Evolutionary conservation across 73 alveolate genomes (phyloP).

Genomic region (Paramecium caudatum): DNA sequence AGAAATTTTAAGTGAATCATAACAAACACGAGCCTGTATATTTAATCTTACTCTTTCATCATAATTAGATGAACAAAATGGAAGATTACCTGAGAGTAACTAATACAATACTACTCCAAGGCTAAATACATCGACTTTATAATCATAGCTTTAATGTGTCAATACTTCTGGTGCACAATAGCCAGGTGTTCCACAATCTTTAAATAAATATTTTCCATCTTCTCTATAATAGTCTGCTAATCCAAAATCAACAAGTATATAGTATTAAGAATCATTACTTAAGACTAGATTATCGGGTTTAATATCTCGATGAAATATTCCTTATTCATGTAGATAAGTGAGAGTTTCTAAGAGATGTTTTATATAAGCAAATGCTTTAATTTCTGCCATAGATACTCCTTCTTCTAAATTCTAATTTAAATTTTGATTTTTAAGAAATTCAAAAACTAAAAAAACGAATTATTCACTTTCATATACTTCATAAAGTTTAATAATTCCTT

Average conservation of each 20-base stretch:
- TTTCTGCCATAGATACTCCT: constrained; percentile 15
- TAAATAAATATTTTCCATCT: constrained; percentile 36
- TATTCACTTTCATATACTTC: constrained; percentile 69
- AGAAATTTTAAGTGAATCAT: constrained; percentile 39
- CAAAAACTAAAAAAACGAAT: constrained; percentile 63
- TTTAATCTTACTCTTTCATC: neutral
- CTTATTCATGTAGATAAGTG: constrained; percentile 56
- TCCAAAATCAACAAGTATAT: constrained; percentile 27
- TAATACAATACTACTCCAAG: constrained; percentile 76
- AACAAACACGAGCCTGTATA: neutral
- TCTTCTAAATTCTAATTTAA: constrained; percentile 16
- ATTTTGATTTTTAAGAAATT: constrained; percentile 31
- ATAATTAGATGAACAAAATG: constrained; percentile 62
- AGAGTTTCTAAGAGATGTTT: constrained; percentile 54
- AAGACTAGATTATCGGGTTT: constrained; percentile 69
- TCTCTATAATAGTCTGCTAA: constrained; percentile 35
- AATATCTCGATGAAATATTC: constrained; percentile 74
- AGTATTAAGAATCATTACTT: neutral
- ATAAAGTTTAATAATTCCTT: constrained; percentile 53
- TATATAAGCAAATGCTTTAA: neutral
- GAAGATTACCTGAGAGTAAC: constrained; percentile 71
- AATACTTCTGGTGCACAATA: constrained; percentile 73
- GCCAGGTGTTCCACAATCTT: constrained; percentile 71
- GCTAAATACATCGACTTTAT: constrained; percentile 77
- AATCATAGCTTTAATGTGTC: constrained; percentile 7